Conservation (phyloP, 352 stramenopile genomes). For the Globisporangium splendens region DNA sequence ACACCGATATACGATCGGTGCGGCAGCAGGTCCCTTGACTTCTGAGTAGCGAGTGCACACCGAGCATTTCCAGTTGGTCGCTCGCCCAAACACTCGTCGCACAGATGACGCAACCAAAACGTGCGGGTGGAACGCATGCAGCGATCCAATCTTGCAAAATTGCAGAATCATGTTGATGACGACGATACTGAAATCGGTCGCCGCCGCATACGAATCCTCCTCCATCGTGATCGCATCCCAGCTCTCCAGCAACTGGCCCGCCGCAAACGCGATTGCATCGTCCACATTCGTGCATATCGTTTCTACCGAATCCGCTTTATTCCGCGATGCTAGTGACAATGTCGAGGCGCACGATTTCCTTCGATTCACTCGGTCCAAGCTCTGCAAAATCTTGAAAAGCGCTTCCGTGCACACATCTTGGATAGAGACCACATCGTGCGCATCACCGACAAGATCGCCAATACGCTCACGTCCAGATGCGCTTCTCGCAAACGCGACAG, state of each 20-base stretch:
- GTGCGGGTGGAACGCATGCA: conserved; percentile 42
- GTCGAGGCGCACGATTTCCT: background rate
- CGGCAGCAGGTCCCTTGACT: conserved; percentile 13
- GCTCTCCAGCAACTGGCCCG: conserved; percentile 23
- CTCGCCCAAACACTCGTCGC: conserved; percentile 25
- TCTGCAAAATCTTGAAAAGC: conserved; percentile 14
- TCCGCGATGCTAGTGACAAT: background rate
- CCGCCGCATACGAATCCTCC: background rate
- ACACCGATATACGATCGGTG: conserved; percentile 40
- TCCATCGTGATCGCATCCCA: conserved; percentile 22
- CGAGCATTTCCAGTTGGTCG: conserved; percentile 36
- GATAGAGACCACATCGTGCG: background rate
- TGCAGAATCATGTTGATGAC: conserved; percentile 41
- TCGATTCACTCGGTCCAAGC: conserved; percentile 19
- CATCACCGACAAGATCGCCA: background rate
- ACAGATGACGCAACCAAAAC: conserved; percentile 27
- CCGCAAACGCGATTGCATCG: conserved; percentile 22
- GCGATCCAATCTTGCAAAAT: conserved; percentile 18
- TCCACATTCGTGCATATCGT: conserved; percentile 15
- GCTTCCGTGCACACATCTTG: conserved; percentile 15
- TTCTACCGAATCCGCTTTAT: background rate
- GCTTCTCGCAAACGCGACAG: conserved; percentile 4
- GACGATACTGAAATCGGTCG: conserved; percentile 20
- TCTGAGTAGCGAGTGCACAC: conserved; percentile 31
- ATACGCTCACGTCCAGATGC: background rate